Evolutionary conservation across 1,284 basidiomycete species (phyloP).

Genomic region (Boletus albobrunnescens): DNA sequence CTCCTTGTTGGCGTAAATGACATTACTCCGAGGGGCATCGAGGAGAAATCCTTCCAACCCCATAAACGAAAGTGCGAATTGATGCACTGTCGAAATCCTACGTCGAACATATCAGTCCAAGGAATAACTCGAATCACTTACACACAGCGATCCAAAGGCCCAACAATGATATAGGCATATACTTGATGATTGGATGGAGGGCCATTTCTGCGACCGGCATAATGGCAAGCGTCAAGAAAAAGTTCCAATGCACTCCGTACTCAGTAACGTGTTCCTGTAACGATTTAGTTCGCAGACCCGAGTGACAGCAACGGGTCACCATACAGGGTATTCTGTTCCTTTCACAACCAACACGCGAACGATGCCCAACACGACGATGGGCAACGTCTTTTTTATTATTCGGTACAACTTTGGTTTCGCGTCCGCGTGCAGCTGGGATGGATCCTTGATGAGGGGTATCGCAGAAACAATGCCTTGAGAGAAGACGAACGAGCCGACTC

Average conservation of each 20-base stretch:
- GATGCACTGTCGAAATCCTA: slow-evolving; percentile 54
- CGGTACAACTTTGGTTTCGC: slow-evolving; percentile 48
- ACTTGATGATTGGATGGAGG: slow-evolving; percentile 60
- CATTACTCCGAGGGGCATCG: slow-evolving; percentile 51
- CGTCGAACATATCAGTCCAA: not conserved
- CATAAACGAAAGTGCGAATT: slow-evolving; percentile 54
- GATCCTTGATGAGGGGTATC: slow-evolving; percentile 66
- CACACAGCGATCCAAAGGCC: slow-evolving; percentile 63
- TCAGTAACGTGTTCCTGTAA: slow-evolving; percentile 90
- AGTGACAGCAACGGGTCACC: slow-evolving; percentile 18
- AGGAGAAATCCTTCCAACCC: slow-evolving; percentile 66
- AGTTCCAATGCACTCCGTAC: slow-evolving; percentile 98
- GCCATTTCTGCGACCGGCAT: slow-evolving; percentile 75
- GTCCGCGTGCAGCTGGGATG: slow-evolving; percentile 47
- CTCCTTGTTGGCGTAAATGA: slow-evolving; percentile 92
- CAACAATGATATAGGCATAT: slow-evolving; percentile 58
- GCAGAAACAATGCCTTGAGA: slow-evolving; percentile 89
- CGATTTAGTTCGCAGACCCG: not conserved
- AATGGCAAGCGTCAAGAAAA: slow-evolving; percentile 89
- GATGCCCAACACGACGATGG: slow-evolving; percentile 73
- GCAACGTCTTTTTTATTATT: slow-evolving; percentile 57
- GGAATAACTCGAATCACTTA: slow-evolving; percentile 46
- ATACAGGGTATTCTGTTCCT: slow-evolving; percentile 88
- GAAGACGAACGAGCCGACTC: slow-evolving; percentile 95
- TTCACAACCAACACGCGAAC: slow-evolving; percentile 86